A percentile compares a stretch with the other conserved stretches of the same genome.
Conservation (phyloP, 2,329 filamentous ascomycete species). For the Fusarium lyarnte region DNA sequence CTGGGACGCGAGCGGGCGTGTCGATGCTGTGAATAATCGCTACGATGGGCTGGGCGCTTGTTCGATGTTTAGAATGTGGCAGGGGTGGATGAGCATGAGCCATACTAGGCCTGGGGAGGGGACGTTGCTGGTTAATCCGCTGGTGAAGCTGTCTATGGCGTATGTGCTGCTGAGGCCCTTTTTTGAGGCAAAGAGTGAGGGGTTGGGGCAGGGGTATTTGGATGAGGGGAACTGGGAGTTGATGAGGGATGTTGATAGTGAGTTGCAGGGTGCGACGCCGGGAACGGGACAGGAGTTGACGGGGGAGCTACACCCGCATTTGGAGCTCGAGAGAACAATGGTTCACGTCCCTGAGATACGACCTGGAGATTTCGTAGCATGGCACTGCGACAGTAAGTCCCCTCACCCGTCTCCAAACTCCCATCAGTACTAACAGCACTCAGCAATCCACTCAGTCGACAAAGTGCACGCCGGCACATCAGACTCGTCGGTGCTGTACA, state of each 20-base stretch:
- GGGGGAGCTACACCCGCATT: constrained; percentile 74
- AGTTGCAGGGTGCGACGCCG: constrained; percentile 76
- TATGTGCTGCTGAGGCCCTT: constrained; percentile 88
- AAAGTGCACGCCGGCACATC: constrained; percentile 73
- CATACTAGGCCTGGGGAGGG: constrained; percentile 78
- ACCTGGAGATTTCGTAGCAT: constrained; percentile 82
- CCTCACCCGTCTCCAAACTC: background rate
- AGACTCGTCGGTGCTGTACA: constrained; percentile 89
- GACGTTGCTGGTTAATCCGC: constrained; percentile 82
- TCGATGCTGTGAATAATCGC: constrained; percentile 75
- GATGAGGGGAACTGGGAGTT: constrained; percentile 69
- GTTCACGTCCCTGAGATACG: constrained; percentile 73
- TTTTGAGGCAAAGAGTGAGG: constrained; percentile 65
- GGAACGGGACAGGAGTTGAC: constrained; percentile 77
- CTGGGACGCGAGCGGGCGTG: constrained; percentile 78
- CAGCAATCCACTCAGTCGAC: constrained; percentile 83
- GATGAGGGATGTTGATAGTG: constrained; percentile 61
- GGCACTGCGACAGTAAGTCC: constrained; percentile 78
- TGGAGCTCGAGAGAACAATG: constrained; percentile 74
- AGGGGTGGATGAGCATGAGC: constrained; percentile 88
- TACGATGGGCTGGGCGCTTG: constrained; percentile 86
- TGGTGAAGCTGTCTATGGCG: constrained; percentile 77
- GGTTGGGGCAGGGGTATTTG: constrained; percentile 50
- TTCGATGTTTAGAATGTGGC: constrained; percentile 86
- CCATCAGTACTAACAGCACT: background rate